A percentile compares a stretch with the other conserved stretches of the same genome.
phyloP scores from a whole-genome alignment of 2,329 filamentous ascomycete genomes.

The Fusarium falciforme region DNA sequence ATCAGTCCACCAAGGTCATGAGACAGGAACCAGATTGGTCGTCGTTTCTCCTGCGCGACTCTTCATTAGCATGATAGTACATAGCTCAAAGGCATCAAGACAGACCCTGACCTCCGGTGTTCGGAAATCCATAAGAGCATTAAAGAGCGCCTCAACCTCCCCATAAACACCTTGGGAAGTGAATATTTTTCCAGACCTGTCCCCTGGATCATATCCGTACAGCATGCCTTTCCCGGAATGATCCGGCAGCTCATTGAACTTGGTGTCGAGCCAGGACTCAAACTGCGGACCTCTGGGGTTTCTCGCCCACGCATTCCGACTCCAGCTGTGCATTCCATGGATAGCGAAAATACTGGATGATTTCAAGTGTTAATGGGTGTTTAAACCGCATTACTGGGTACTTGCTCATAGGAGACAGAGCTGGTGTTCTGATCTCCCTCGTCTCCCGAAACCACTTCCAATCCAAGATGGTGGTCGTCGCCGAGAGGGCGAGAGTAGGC shows the following conservation, averaged over 20 bases:
- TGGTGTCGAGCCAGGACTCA: neutral
- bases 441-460: neutral
- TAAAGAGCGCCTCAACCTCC: neutral
- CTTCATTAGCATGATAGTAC: neutral
- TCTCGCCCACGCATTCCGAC: neutral
- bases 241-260: neutral
- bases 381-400: neutral
- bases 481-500: neutral
- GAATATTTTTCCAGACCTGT: neutral
- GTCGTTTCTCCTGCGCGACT: neutral
- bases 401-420: neutral
- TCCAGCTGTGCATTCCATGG: neutral
- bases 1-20: conserved; percentile 19
- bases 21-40: conserved; percentile 11
- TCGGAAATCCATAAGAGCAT: neutral
- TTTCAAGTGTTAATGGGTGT: neutral
- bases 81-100: neutral
- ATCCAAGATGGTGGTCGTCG: neutral
- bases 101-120: conserved; percentile 1
- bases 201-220: neutral
- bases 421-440: neutral
- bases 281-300: neutral
- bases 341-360: neutral
- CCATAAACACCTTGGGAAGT: neutral
- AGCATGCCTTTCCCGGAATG: neutral